These are phyloP conservation scores for Lathyrus aphaca DNA, from an alignment of 306 rosid species.

Conservation along the genomic window DNA sequence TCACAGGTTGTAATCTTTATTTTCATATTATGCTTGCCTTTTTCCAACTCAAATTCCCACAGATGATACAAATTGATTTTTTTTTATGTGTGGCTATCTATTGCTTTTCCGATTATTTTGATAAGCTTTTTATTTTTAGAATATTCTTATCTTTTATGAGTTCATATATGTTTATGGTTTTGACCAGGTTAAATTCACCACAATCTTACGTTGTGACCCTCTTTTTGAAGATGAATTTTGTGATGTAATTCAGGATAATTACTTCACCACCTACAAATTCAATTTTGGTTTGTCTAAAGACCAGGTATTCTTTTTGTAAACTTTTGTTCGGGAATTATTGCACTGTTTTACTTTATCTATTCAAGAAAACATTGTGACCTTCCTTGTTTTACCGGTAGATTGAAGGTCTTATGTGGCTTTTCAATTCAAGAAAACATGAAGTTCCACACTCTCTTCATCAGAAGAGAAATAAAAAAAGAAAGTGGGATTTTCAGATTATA, in stretches of 20 bases:
- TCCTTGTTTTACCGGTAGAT: conserved; percentile 44
- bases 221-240: conserved; percentile 52
- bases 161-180: conserved; percentile 31
- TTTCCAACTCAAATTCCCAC: not conserved
- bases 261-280: conserved; percentile 42
- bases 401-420: conserved; percentile 46
- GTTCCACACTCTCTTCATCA: not conserved
- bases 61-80: not conserved
- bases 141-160: not conserved
- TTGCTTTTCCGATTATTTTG: conserved; percentile 1
- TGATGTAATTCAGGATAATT: conserved; percentile 54
- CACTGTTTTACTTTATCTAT: conserved; percentile 17
- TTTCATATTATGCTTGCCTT: conserved; percentile 12
- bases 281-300: conserved; percentile 51
- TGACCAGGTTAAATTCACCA: conserved; percentile 48
- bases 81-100: not conserved
- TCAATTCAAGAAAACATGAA: conserved; percentile 35
- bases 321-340: conserved; percentile 22
- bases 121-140: not conserved
- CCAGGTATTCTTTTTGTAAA: conserved; percentile 49
- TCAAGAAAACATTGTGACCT: too few species aligned
- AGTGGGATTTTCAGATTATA: not conserved
- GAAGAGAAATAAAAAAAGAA: conserved; percentile 5
- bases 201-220: conserved; percentile 53
- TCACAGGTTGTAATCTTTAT: conserved; percentile 50